Conservation (phyloP, 202 grass and related monocot species). For the Carex arenaria region DNA sequence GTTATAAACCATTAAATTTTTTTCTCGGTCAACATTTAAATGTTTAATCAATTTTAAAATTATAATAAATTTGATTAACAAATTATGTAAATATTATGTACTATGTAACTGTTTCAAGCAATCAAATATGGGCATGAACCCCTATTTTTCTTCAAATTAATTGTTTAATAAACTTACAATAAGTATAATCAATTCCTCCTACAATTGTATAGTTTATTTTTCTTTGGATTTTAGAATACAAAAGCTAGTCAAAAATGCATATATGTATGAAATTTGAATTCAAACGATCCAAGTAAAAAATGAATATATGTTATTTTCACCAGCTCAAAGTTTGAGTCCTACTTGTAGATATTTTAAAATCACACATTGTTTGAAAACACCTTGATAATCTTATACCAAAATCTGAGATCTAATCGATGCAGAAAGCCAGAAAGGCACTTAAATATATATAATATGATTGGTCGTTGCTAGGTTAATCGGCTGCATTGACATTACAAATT, state of each 20-base stretch:
- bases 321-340: not conserved
- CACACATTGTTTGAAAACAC: not conserved
- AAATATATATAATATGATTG: not conserved
- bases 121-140: too few relatives aligned
- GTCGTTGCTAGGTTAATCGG: not conserved
- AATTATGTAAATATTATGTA: not conserved
- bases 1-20: too few relatives aligned
- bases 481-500: conserved; percentile 10
- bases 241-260: not conserved
- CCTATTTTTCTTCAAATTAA: too few relatives aligned
- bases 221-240: not conserved
- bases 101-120: not conserved
- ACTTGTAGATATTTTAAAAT: not conserved
- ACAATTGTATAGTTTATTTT: not conserved
- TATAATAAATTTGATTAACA: not conserved
- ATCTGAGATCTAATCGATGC: not conserved
- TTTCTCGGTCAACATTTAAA: not conserved
- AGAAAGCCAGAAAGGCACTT: not conserved
- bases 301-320: not conserved
- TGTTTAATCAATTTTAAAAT: not conserved
- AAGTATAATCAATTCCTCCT: not conserved
- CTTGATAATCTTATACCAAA: not conserved
- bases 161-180: not conserved
- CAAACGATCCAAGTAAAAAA: not conserved
- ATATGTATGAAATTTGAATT: not conserved